phyloP scores from a whole-genome alignment of 345 rosid species.

The Zanthoxylum bungeanum region DNA sequence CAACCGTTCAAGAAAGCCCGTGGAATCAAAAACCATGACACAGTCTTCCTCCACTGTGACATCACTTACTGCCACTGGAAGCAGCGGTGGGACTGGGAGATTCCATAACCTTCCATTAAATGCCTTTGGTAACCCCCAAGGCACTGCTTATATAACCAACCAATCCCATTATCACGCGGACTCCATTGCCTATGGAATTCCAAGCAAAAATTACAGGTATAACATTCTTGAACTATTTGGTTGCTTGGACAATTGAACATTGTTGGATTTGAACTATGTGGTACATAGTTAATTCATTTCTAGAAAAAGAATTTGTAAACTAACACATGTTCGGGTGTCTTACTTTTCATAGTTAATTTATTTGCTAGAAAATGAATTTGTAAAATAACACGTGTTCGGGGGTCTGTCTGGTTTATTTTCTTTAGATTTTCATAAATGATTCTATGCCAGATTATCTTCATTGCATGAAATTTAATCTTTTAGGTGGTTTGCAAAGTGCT shows the following conservation, averaged over 20 bases:
- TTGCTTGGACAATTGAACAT: neutral
- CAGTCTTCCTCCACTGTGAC: constrained; percentile 43
- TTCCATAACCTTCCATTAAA: constrained; percentile 38
- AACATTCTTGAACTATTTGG: neutral
- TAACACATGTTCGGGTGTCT: neutral
- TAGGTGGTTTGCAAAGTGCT: constrained; percentile 2
- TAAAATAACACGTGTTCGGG: too few relatives aligned
- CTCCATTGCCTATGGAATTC: constrained; percentile 45
- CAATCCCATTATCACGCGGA: constrained; percentile 40
- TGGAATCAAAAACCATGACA: constrained; percentile 68
- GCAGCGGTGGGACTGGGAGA: constrained; percentile 32
- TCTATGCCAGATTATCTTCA: neutral
- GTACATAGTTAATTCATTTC: neutral
- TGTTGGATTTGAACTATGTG: too few relatives aligned
- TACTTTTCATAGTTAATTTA: too few relatives aligned
- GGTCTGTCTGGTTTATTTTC: neutral
- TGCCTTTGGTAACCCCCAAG: constrained; percentile 33
- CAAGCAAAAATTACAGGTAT: constrained; percentile 60
- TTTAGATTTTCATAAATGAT: neutral
- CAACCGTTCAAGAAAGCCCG: constrained; percentile 99
- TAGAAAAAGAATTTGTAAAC: neutral
- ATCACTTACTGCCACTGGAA: constrained; percentile 38
- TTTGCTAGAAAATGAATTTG: too few relatives aligned
- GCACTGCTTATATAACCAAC: constrained; percentile 30
- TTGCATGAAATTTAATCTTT: constrained; percentile 8